Conservation (phyloP, 208 protist species). For the Leptomonas pyrrhocoris region DNA sequence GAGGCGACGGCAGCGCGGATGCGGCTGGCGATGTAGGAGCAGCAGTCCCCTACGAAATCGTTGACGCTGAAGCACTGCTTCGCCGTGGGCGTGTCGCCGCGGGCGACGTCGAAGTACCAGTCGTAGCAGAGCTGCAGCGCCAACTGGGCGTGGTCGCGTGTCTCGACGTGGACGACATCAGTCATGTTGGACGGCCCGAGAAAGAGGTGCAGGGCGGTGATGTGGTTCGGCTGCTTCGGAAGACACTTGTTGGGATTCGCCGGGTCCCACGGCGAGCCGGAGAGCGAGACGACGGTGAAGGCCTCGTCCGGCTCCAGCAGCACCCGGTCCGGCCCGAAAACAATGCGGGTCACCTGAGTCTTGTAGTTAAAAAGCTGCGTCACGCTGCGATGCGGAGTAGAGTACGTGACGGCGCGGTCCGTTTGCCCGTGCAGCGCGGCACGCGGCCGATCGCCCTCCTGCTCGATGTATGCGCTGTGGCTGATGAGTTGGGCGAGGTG, state of each 20-base stretch:
- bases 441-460: slow-evolving; percentile 6
- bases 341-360: slow-evolving; percentile 77
- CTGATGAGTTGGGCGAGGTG: slow-evolving; percentile 38
- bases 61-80: slow-evolving; percentile 77
- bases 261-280: slow-evolving; percentile 87
- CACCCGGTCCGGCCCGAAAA: slow-evolving; percentile 84
- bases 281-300: slow-evolving; percentile 86
- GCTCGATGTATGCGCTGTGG: slow-evolving; percentile 53
- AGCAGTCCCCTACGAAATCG: slow-evolving; percentile 89
- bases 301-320: slow-evolving; percentile 85
- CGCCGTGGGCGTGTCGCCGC: slow-evolving; percentile 55
- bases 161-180: slow-evolving; percentile 93
- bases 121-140: slow-evolving; percentile 88
- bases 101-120: slow-evolving; percentile 86
- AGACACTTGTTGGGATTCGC: slow-evolving; percentile 76
- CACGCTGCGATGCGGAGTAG: slow-evolving; percentile 93
- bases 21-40: slow-evolving; percentile 84
- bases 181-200: slow-evolving; percentile 95
- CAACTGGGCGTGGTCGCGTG: slow-evolving; percentile 88
- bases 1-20: slow-evolving; percentile 81
- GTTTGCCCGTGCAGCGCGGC: slow-evolving; percentile 27
- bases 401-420: slow-evolving; percentile 89
- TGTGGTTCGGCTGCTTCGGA: slow-evolving; percentile 69
- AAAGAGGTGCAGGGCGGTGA: slow-evolving; percentile 84
- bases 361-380: slow-evolving; percentile 97